phyloP scores from a whole-genome alignment of 1,139 yeast genomes.

The Kodamaea suecica region DNA sequence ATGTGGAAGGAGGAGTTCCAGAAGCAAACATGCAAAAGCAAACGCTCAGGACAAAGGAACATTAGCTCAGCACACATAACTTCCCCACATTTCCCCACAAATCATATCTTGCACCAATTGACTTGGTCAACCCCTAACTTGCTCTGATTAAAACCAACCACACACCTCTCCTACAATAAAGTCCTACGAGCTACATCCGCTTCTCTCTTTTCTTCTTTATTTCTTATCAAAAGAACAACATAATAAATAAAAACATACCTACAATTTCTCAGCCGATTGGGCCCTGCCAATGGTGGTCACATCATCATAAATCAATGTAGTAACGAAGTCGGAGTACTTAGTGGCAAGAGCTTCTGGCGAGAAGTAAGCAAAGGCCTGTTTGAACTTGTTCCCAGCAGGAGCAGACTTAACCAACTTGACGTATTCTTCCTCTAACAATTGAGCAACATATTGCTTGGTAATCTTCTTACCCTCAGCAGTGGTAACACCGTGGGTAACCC shows the following conservation, averaged over 20 bases:
- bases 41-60: too few relatives aligned
- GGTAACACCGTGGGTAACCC: conserved; percentile 72
- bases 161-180: too few relatives aligned
- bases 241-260: conserved; percentile 11
- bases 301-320: conserved; percentile 40
- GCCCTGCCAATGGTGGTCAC: conserved; percentile 56
- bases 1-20: too few relatives aligned
- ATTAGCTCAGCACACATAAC: too few relatives aligned
- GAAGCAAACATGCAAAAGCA: too few relatives aligned
- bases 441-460: conserved; percentile 54
- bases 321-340: conserved; percentile 69
- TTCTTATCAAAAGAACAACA: conserved; percentile 10
- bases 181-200: too few relatives aligned
- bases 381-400: conserved; percentile 54
- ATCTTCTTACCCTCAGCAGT: conserved; percentile 59
- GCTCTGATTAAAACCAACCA: too few relatives aligned
- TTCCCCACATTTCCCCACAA: too few relatives aligned
- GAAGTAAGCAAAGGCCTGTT: conserved; percentile 63
- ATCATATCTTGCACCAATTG: too few relatives aligned
- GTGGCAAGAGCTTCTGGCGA: conserved; percentile 66
- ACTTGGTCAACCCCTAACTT: too few relatives aligned
- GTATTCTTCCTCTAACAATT: conserved; percentile 60
- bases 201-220: too few relatives aligned
- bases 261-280: conserved; percentile 43
- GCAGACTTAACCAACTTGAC: conserved; percentile 49